Conservation (phyloP, 2,329 filamentous ascomycete genomes). For the Beauveria brongniartii region DNA sequence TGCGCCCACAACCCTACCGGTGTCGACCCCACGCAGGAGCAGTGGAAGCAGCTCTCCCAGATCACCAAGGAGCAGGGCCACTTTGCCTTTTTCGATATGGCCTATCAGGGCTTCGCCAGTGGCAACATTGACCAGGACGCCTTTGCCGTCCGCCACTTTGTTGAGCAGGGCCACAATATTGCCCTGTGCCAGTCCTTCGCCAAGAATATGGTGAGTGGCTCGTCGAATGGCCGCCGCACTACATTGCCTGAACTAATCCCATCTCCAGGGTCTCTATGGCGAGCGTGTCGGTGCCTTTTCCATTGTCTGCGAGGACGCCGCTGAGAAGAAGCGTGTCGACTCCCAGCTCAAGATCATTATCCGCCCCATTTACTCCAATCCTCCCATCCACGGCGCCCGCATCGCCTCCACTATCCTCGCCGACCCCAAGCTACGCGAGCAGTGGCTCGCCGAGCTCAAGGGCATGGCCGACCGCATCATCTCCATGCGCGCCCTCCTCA, state of each 20-base stretch:
- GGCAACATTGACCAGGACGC: slow-evolving; percentile 89
- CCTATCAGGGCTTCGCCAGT: slow-evolving; percentile 95
- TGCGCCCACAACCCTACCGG: slow-evolving; percentile 98
- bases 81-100: slow-evolving; percentile 98
- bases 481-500: slow-evolving; percentile 89
- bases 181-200: slow-evolving; percentile 89
- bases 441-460: slow-evolving; percentile 97
- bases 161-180: slow-evolving; percentile 83
- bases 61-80: slow-evolving; percentile 80
- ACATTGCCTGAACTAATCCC: not conserved
- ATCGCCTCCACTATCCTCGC: slow-evolving; percentile 90
- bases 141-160: slow-evolving; percentile 87
- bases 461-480: slow-evolving; percentile 99
- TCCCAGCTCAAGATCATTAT: slow-evolving; percentile 98
- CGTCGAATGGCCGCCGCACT: not conserved
- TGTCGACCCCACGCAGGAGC: slow-evolving; percentile 82
- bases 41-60: slow-evolving; percentile 86
- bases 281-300: slow-evolving; percentile 98
- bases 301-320: slow-evolving; percentile 72
- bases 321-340: slow-evolving; percentile 92
- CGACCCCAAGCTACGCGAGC: slow-evolving; percentile 72
- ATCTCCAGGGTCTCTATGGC: slow-evolving; percentile 76
- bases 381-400: slow-evolving; percentile 90
- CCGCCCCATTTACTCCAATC: slow-evolving; percentile 96
- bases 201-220: slow-evolving; percentile 82